phyloP scores from a whole-genome alignment of 2,329 filamentous ascomycete species.

The Fusarium acutatum region DNA sequence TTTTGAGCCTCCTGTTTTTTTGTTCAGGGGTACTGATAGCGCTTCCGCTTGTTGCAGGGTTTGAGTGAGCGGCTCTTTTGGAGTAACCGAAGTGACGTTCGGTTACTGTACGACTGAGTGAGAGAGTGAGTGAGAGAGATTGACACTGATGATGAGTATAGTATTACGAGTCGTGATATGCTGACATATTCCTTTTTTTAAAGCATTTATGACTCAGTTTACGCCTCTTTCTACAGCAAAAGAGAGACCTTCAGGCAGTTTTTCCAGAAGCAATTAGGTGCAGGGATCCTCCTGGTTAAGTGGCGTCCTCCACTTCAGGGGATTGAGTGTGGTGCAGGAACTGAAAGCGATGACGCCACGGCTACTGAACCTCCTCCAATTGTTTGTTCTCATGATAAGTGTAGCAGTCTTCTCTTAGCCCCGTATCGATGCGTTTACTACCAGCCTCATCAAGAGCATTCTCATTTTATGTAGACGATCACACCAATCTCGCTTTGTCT shows the following conservation, averaged over 20 bases:
- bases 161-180: neutral
- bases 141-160: neutral
- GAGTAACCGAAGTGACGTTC: neutral
- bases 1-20: conserved; percentile 9
- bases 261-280: conserved; percentile 14
- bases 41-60: conserved; percentile 2
- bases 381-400: neutral
- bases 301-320: conserved; percentile 1
- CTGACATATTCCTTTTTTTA: neutral
- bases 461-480: neutral
- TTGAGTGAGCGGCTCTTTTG: conserved; percentile 29
- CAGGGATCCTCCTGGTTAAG: neutral
- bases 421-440: neutral
- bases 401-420: neutral
- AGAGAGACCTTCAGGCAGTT: neutral
- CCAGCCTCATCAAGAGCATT: neutral
- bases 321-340: conserved; percentile 11
- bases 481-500: neutral
- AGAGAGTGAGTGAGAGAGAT: neutral
- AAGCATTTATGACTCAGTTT: neutral
- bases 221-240: neutral
- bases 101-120: neutral
- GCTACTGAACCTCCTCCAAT: neutral
- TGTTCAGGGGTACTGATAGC: conserved; percentile 19
- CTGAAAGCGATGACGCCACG: conserved; percentile 18